Percentiles rank a stretch among this genome's conserved stretches.
These are phyloP conservation scores for Phytophthora lateralis DNA, from an alignment of 352 stramenopile species.

Conservation along the genomic window DNA sequence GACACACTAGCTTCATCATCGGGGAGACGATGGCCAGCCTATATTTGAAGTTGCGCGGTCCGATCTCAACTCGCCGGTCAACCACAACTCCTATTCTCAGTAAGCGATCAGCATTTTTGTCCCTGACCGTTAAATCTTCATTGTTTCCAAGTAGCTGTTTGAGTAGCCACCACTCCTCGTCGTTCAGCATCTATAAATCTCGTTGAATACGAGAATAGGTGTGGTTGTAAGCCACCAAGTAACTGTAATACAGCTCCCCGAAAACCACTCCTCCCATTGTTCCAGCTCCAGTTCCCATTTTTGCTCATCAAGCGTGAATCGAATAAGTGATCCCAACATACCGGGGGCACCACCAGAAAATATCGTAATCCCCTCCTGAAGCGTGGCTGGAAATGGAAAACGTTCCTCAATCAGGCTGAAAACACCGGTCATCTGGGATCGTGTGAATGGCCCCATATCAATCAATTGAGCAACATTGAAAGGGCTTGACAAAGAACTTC, in stretches of 20 bases:
- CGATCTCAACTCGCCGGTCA: background rate
- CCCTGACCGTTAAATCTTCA: background rate
- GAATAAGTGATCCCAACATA: background rate
- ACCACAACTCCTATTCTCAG: constrained; percentile 7
- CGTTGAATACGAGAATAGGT: background rate
- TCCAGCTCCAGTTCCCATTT: constrained; percentile 4
- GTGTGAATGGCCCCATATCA: background rate
- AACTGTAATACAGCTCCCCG: background rate
- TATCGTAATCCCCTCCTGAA: background rate
- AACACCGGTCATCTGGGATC: background rate
- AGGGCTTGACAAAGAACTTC: background rate
- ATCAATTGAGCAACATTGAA: constrained; percentile 8
- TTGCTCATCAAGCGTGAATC: constrained; percentile 2
- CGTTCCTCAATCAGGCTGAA: background rate
- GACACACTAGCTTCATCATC: constrained; percentile 7
- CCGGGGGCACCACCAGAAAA: background rate
- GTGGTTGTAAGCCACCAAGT: background rate
- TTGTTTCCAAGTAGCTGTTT: constrained; percentile 3
- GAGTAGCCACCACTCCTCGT: constrained; percentile 2
- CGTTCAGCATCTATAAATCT: background rate
- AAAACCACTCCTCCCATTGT: constrained; percentile 7
- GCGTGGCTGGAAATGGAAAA: background rate
- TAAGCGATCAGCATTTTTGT: background rate
- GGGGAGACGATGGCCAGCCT: background rate
- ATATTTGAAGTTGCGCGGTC: background rate